Conservation (phyloP, 2,329 filamentous ascomycete species). For the Nigrograna mackinnonii region DNA sequence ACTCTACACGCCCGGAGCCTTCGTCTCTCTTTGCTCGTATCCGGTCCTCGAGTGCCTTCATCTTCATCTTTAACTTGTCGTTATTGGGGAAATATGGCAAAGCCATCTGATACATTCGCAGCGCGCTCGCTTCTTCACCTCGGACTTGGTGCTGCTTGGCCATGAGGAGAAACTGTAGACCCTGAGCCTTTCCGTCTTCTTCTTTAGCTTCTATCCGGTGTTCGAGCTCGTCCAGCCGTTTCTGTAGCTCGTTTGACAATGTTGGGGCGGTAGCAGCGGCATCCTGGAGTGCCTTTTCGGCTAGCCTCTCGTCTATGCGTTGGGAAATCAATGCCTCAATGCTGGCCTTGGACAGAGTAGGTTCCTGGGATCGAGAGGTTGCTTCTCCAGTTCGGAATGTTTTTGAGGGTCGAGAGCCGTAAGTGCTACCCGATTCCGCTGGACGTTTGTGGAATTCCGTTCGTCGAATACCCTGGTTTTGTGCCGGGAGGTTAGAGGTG, state of each 20-base stretch:
- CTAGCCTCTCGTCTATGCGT: constrained; percentile 87
- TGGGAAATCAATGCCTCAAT: constrained; percentile 93
- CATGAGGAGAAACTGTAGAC: constrained; percentile 83
- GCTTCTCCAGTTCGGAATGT: constrained; percentile 38
- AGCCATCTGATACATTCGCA: constrained; percentile 86
- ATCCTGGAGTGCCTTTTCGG: constrained; percentile 69
- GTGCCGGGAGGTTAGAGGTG: constrained; percentile 29
- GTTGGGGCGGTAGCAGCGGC: constrained; percentile 49
- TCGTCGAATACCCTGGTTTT: constrained; percentile 37
- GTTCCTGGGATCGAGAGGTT: constrained; percentile 33
- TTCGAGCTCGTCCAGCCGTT: constrained; percentile 81
- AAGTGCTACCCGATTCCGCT: constrained; percentile 41
- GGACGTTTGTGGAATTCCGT: constrained; percentile 50
- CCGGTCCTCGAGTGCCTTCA: constrained; percentile 56
- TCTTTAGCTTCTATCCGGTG: constrained; percentile 73
- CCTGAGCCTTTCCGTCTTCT: constrained; percentile 78
- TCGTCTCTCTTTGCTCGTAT: constrained; percentile 46
- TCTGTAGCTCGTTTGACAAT: constrained; percentile 78
- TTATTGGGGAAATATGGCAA: constrained; percentile 85
- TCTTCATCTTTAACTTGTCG: constrained; percentile 68
- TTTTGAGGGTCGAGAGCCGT: constrained; percentile 45
- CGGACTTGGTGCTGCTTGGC: constrained; percentile 87
- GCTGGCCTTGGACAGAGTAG: constrained; percentile 60
- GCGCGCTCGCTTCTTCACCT: constrained; percentile 75
- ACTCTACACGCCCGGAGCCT: constrained; percentile 10